These are phyloP conservation scores for Teratosphaeria zuluensis DNA, from an alignment of 2,329 filamentous ascomycete genomes.

Conservation along the genomic window DNA sequence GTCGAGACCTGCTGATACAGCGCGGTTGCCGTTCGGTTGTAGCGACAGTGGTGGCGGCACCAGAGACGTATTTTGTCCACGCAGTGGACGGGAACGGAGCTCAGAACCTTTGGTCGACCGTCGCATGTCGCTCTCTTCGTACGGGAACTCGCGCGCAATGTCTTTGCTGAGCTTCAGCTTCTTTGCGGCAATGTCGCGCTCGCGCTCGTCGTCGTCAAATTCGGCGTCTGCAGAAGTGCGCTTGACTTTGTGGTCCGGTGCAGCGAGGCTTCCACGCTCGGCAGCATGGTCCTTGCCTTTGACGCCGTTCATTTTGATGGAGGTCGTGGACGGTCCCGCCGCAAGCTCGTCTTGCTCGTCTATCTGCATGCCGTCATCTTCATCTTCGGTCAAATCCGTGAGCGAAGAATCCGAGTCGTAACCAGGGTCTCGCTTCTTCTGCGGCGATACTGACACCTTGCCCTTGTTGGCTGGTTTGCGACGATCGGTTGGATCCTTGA, in stretches of 20 bases:
- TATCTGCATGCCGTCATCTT: conserved; percentile 18
- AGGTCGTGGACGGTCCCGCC: conserved; percentile 3
- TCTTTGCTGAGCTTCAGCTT: conserved; percentile 24
- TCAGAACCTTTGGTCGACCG: conserved; percentile 8
- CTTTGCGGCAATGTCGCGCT: conserved; percentile 20
- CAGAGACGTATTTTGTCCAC: conserved; percentile 11
- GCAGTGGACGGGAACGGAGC: conserved; percentile 9
- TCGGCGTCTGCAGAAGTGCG: conserved; percentile 28
- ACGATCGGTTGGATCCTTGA: conserved; percentile 3
- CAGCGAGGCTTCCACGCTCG: conserved; percentile 18
- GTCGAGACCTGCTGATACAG: conserved; percentile 17
- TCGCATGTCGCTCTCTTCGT: conserved; percentile 24
- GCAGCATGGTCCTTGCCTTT: conserved; percentile 20
- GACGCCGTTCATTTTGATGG: conserved; percentile 10
- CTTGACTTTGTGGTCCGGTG: conserved; percentile 20
- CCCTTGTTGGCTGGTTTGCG: conserved; percentile 10
- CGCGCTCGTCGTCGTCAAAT: conserved; percentile 17
- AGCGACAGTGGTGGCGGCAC: conserved; percentile 15
- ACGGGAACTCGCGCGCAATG: conserved; percentile 19
- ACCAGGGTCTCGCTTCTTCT: conserved; percentile 15
- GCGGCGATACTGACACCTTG: conserved; percentile 17
- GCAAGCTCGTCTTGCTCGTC: conserved; percentile 9
- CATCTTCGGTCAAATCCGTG: conserved; percentile 27
- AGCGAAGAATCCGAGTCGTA: conserved; percentile 22
- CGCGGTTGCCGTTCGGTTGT: conserved; percentile 15